Evolutionary conservation across 345 rosid species (phyloP).

Genomic region (Sonneratia alba): DNA sequence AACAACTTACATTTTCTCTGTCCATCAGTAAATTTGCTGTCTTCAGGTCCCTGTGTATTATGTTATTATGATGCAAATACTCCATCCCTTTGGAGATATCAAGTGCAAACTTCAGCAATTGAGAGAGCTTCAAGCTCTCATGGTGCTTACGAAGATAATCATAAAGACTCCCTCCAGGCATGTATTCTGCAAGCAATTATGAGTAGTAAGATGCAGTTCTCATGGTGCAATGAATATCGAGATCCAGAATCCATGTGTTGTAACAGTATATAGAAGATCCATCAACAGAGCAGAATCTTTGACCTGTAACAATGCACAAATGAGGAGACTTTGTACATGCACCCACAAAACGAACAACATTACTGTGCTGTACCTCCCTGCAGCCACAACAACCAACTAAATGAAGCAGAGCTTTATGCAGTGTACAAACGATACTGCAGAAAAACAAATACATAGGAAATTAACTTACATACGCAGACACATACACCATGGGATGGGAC

Average conservation of each 20-base stretch:
- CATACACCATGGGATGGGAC: background rate
- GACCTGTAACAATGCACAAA: constrained; percentile 69
- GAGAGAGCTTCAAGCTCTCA: constrained; percentile 36
- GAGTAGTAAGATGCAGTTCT: constrained; percentile 2
- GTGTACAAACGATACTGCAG: too few relatives aligned
- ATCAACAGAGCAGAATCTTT: background rate
- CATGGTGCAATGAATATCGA: background rate
- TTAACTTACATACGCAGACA: background rate
- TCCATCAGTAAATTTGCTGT: constrained; percentile 77
- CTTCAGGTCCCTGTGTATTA: constrained; percentile 72
- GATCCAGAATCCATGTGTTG: background rate
- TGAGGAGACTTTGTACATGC: constrained; percentile 51
- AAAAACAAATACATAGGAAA: background rate
- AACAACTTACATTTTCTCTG: constrained; percentile 32
- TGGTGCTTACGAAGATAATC: constrained; percentile 53
- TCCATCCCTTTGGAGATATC: constrained; percentile 72
- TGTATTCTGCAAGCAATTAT: constrained; percentile 45
- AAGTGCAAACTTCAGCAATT: constrained; percentile 52
- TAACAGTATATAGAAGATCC: background rate
- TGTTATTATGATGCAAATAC: constrained; percentile 62
- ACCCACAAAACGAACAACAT: constrained; percentile 63
- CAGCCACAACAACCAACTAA: constrained; percentile 10
- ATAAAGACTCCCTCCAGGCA: constrained; percentile 73
- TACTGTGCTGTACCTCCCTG: constrained; percentile 57
- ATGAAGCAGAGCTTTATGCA: background rate